phyloP scores from a whole-genome alignment of 495 filamentous ascomycete species.

The Aspergillus ellipticus region DNA sequence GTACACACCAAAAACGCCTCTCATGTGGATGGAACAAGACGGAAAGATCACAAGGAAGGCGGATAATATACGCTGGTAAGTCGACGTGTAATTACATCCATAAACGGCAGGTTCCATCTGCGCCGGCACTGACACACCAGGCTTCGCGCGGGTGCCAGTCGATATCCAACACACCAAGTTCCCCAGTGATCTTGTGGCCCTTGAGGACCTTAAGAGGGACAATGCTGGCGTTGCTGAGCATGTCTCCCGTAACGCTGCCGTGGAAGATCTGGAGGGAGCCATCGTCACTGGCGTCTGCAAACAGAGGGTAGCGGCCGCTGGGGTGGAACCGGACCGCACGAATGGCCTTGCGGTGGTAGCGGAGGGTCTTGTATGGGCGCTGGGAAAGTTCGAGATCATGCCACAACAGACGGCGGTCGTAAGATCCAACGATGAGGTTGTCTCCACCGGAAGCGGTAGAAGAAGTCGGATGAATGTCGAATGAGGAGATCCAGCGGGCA shows the following conservation, averaged over 20 bases:
- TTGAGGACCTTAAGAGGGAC: constrained; percentile 92
- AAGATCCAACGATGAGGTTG: constrained; percentile 89
- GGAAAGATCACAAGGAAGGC: constrained; percentile 20
- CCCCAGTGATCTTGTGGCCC: constrained; percentile 74
- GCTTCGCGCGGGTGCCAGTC: constrained; percentile 93
- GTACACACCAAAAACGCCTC: constrained; percentile 22
- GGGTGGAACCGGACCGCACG: constrained; percentile 82
- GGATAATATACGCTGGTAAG: constrained; percentile 24
- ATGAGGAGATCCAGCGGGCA: constrained; percentile 88
- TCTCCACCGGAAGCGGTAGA: constrained; percentile 63
- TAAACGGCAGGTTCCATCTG: constrained; percentile 83
- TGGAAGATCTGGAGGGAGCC: constrained; percentile 94
- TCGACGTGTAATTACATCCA: constrained; percentile 54
- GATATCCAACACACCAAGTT: constrained; percentile 86
- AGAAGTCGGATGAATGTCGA: constrained; percentile 80
- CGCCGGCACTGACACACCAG: constrained; percentile 90
- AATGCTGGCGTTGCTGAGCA: constrained; percentile 93
- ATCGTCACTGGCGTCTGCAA: constrained; percentile 91
- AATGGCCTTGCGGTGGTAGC: constrained; percentile 90
- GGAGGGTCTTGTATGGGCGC: constrained; percentile 89
- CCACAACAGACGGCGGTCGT: constrained; percentile 92
- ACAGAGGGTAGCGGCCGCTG: constrained; percentile 73
- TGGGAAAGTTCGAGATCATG: constrained; percentile 91
- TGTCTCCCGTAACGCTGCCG: constrained; percentile 86
- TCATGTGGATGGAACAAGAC: constrained; percentile 18